Conservation (phyloP, 2,329 filamentous ascomycete species). For the Pseudovirgaria hyperparasitica region DNA sequence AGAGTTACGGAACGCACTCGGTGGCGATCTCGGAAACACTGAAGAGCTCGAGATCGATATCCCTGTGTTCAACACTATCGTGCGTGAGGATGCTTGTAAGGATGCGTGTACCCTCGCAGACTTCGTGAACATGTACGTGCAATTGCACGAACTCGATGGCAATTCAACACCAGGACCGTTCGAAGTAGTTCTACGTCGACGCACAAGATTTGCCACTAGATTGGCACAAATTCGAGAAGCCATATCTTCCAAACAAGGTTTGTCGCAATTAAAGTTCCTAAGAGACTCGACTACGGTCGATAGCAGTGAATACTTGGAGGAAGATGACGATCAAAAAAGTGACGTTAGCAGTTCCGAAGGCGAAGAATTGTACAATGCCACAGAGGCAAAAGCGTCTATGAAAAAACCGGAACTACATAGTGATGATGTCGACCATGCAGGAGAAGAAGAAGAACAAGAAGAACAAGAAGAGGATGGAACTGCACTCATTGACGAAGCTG, state of each 20-base stretch:
- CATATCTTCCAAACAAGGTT: constrained; percentile 44
- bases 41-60: constrained; percentile 46
- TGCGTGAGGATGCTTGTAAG: constrained; percentile 12
- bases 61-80: constrained; percentile 20
- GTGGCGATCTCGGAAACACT: constrained; percentile 41
- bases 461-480: neutral
- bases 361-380: constrained; percentile 1
- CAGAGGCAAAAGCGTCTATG: constrained; percentile 1
- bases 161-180: constrained; percentile 39
- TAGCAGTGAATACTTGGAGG: constrained; percentile 11
- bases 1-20: constrained; percentile 41
- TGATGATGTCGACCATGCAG: constrained; percentile 12
- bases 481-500: neutral
- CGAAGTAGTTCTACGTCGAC: constrained; percentile 44
- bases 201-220: constrained; percentile 40
- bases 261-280: constrained; percentile 32
- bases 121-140: constrained; percentile 46
- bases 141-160: constrained; percentile 47
- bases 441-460: constrained; percentile 5
- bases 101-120: constrained; percentile 23
- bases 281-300: constrained; percentile 15
- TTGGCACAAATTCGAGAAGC: constrained; percentile 39
- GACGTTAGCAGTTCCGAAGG: constrained; percentile 2
- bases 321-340: constrained; percentile 11
- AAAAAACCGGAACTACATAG: neutral